Evolutionary conservation across 495 filamentous ascomycete species (phyloP), one percentile per base, ranked within the genome.

Genomic region (Friedmanniomyces endolithicus): DNA sequence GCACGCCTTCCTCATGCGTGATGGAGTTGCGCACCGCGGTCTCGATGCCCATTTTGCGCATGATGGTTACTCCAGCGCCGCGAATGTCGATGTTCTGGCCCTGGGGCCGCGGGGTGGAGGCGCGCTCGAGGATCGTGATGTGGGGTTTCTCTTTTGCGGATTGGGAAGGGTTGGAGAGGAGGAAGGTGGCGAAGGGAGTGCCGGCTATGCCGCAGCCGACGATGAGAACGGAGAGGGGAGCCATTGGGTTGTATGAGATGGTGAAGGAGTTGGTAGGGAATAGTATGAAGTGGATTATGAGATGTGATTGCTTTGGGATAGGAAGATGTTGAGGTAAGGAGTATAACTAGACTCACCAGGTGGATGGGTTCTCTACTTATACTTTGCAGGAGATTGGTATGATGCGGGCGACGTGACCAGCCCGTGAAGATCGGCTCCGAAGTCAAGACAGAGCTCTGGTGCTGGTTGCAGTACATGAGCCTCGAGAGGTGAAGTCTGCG

Each of bases 71-170:
- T 11, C 48, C 59, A 11, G 49, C 50, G 41, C 59, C 59, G 25
- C 52, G 56, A 19, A 62, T 24, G 34, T 62, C 59, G n/a, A 62
- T 40, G 34, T 59, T 62, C 48, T 62, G 59, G 19, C 59, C 59
- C 37, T 55, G 43, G 29, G 52, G 16, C n/a, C 40, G 55, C 3
- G 39, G 39, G n/a, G 43, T n/a, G 11, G 40, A 16, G 34, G 54
- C 45, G n/a, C 55, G 41, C 47, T 62, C 59, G 40, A 62, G 24
- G 33, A 62, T 52, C 17, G 59, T 62, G 31, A 62, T 44, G 24
- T 49, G 59, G 2, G 56, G 37, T 29, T 45, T 45, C 19, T 47
- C 48, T 43, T 55, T 23, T 41, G 59, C 41, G 16, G 46, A 11
- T 41, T 25, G 16, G 33, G 19, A 2, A 14, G 47, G 3, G n/a